Conservation (phyloP, 139 green algal genomes). For the Chlamydomonas incerta region DNA sequence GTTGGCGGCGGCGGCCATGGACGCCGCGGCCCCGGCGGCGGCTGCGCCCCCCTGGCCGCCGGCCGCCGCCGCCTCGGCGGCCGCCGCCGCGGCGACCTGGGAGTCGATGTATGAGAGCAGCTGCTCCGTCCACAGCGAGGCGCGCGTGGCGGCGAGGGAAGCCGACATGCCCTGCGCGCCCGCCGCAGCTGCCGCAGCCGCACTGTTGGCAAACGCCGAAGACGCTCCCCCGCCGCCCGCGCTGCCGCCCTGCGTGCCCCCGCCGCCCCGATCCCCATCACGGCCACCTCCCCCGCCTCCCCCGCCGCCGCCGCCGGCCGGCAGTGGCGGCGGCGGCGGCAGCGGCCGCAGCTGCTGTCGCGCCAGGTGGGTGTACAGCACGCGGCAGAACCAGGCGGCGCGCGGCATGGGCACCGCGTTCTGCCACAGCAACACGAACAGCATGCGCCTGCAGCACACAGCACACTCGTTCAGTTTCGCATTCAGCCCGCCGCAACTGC, state of each 20-base stretch:
- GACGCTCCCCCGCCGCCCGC: no score
- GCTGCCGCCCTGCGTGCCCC: not conserved
- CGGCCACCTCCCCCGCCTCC: not conserved
- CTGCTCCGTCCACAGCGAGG: constrained; percentile 10
- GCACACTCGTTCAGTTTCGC: no score
- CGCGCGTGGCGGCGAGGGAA: not conserved
- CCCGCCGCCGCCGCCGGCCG: not conserved
- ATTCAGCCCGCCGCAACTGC: no score
- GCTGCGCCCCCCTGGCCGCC: not conserved
- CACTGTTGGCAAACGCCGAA: not conserved
- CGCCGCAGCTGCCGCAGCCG: no score
- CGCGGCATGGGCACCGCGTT: constrained; percentile 16
- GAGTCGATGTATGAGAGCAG: constrained; percentile 19
- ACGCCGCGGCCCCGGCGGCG: not conserved
- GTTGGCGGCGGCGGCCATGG: not conserved
- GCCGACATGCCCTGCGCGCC: not conserved
- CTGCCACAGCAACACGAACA: constrained; percentile 34
- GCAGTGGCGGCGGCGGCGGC: constrained; percentile 24
- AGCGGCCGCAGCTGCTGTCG: constrained; percentile 20
- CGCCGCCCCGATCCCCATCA: not conserved
- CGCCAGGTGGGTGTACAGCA: constrained; percentile 36
- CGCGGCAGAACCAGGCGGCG: constrained; percentile 21
- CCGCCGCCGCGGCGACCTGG: not conserved
- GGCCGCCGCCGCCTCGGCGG: not conserved
- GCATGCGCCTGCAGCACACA: constrained; percentile 2